Evolutionary conservation across 2,329 filamentous ascomycete species (phyloP), one percentile per base, ranked within the genome.

Genomic region (Aspergillus japonicus): DNA sequence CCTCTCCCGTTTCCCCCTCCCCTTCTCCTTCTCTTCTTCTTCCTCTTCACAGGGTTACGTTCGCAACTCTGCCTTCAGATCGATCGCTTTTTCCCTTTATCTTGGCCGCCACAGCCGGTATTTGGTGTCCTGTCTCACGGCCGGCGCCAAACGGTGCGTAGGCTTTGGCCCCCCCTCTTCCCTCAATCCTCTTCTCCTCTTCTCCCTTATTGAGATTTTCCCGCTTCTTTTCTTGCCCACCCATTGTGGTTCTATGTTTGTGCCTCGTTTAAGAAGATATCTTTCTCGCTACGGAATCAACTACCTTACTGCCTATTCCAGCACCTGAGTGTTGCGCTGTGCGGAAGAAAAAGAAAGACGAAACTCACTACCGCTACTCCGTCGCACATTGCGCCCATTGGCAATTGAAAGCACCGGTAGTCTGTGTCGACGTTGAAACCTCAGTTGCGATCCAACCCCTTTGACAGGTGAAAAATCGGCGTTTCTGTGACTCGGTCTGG

Each of bases 71-170:
- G 66, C 69, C 69, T 69, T 69, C 64, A 68, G 61, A 71, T 72
- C 69, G 71, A 73, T 70, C 69, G 71, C 66, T 68, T 71, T 69
- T 63, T 59, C 48, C 50, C 61, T 64, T 58, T 69, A 65, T 70
- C 69, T 73, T 77, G 75, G 75, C 74, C 75, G 75, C 75, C 75
- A 77, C 74, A 76, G 75, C 74, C 75, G 75, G 73, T 75, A 69
- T 71, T 76, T 76, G 75, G 74, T 77, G 75, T 77, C 74, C 75
- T 77, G 75, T 77, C 74, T 77, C 69, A 75, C 74, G 75, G 72
- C 75, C 74, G 74, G 75, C 75, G 75, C 75, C 75, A 77, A 75
- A 77, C 74, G 75, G 75, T 77, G 75, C 75, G 72, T 77, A 77
- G 75, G 75, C 75, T 76, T 73, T 72, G 73, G 74, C 73, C 74